Conservation (phyloP, 768 basidiomycete species). For the Leccinum ochraceum region DNA sequence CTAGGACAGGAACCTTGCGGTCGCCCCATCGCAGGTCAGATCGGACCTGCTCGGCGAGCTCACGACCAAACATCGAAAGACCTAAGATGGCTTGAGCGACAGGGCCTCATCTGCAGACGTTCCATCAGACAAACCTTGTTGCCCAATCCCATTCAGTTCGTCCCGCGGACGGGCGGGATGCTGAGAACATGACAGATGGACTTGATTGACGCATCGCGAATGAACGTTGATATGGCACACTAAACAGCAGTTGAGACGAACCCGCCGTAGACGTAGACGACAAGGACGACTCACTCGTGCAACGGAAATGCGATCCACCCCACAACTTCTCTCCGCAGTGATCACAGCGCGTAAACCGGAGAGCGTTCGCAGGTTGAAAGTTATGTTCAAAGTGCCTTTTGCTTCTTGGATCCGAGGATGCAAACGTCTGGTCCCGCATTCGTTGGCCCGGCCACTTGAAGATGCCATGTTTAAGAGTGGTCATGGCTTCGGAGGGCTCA, state of each 20-base stretch:
- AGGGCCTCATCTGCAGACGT: constrained; percentile 14
- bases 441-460: constrained; percentile 74
- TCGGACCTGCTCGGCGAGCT: constrained; percentile 80
- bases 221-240: constrained; percentile 88
- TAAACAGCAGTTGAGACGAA: constrained; percentile 31
- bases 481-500: constrained; percentile 43
- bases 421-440: constrained; percentile 44
- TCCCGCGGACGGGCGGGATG: constrained; percentile 39
- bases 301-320: constrained; percentile 95
- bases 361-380: constrained; percentile 86
- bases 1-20: constrained; percentile 78
- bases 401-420: constrained; percentile 38
- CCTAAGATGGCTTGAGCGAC: constrained; percentile 41
- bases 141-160: constrained; percentile 28
- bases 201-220: constrained; percentile 75
- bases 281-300: constrained; percentile 66
- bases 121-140: constrained; percentile 15
- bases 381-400: constrained; percentile 63
- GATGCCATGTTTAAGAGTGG: constrained; percentile 55
- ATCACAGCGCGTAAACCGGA: constrained; percentile 91
- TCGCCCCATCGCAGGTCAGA: constrained; percentile 61
- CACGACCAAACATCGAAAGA: constrained; percentile 92
- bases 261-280: neutral
- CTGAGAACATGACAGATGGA: constrained; percentile 67
- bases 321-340: constrained; percentile 98